phyloP scores from a whole-genome alignment of 352 stramenopile species.

The Blastocystis sp. region DNA sequence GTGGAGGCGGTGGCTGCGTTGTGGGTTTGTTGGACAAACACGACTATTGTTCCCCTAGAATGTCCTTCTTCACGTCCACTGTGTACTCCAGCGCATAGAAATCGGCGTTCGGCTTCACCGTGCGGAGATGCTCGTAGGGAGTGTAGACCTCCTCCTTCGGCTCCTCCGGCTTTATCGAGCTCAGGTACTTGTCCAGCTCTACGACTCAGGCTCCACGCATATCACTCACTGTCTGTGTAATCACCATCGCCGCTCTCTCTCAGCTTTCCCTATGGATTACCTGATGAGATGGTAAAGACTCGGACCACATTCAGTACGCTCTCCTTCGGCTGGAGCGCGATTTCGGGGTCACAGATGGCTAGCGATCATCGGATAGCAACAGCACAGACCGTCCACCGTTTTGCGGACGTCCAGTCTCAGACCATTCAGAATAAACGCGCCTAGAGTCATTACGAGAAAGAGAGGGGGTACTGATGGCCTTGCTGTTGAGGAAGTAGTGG shows the following conservation, averaged over 20 bases:
- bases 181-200: background rate
- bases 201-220: background rate
- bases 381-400: background rate
- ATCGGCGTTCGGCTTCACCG: background rate
- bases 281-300: background rate
- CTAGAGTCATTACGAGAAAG: constrained; percentile 15
- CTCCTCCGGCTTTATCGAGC: background rate
- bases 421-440: constrained; percentile 6
- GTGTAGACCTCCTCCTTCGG: constrained; percentile 28
- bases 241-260: background rate
- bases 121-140: constrained; percentile 51
- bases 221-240: background rate
- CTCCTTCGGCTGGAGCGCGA: background rate
- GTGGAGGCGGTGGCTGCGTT: constrained; percentile 71
- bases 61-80: constrained; percentile 11
- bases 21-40: constrained; percentile 46
- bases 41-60: constrained; percentile 6
- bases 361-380: background rate
- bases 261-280: background rate
- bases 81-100: constrained; percentile 31
- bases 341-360: constrained; percentile 11
- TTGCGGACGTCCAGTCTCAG: constrained; percentile 1
- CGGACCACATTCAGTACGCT: background rate
- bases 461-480: constrained; percentile 22
- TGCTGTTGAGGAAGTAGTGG: constrained; percentile 45